Evolutionary conservation across 352 stramenopile genomes (phyloP).

Genomic region (Phytophthora melonis): DNA sequence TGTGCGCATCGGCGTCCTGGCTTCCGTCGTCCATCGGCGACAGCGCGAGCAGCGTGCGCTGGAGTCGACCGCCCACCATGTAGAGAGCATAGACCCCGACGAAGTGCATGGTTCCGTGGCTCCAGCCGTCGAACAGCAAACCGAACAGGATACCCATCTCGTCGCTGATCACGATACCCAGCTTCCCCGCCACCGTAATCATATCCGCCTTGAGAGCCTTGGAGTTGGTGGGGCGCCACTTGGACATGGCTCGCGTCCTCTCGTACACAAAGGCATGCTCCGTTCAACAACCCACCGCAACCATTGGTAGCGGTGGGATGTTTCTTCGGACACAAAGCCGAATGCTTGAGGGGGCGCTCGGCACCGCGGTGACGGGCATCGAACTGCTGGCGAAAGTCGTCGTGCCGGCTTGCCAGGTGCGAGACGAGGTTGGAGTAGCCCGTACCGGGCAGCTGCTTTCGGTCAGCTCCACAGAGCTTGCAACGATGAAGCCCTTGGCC

Average conservation of each 20-base stretch:
- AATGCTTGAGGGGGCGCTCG: constrained; percentile 1
- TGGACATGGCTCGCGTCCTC: constrained; percentile 4
- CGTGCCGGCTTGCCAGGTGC: constrained; percentile 7
- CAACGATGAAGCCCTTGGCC: constrained; percentile 4
- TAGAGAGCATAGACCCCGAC: constrained; percentile 7
- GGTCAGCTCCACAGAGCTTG: not conserved
- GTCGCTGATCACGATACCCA: not conserved
- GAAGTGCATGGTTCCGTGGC: constrained; percentile 5
- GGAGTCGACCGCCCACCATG: not conserved
- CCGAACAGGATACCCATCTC: constrained; percentile 8
- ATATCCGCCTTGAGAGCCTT: constrained; percentile 1
- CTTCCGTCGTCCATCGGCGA: constrained; percentile 7
- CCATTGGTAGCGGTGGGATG: constrained; percentile 4
- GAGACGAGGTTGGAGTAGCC: constrained; percentile 14
- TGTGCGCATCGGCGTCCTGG: constrained; percentile 16
- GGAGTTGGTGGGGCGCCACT: constrained; percentile 2
- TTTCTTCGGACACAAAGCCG: constrained; percentile 15
- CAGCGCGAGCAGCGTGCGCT: not conserved
- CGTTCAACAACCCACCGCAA: constrained; percentile 12
- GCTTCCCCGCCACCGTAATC: not conserved
- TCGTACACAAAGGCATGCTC: constrained; percentile 12
- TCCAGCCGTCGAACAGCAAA: constrained; percentile 14
- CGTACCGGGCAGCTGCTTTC: not conserved
- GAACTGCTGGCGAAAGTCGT: constrained; percentile 10
- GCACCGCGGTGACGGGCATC: not conserved